These are phyloP conservation scores for Epichloe elymi DNA, from an alignment of 2,329 filamentous ascomycete species.

Conservation along the genomic window DNA sequence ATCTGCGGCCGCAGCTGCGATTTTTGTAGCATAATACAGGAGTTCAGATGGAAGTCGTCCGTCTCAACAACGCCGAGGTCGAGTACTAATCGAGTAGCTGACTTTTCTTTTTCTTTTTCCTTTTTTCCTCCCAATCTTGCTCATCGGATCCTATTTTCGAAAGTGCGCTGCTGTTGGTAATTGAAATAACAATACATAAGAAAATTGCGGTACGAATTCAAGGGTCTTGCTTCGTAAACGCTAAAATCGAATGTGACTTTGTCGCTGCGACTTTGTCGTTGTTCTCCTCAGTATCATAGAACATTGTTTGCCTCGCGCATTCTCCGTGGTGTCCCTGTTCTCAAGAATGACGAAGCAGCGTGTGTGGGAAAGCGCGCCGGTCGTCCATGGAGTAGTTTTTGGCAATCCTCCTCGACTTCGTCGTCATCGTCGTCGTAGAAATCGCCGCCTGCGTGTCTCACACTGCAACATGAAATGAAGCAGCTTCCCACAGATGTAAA, in stretches of 20 bases:
- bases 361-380: constrained; percentile 21
- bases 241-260: background rate
- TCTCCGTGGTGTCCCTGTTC: constrained; percentile 26
- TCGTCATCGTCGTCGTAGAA: constrained; percentile 12
- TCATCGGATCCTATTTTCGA: too few species aligned
- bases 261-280: background rate
- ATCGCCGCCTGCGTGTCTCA: constrained; percentile 7
- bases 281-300: constrained; percentile 8
- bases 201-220: too few species aligned
- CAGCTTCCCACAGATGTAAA: background rate
- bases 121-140: too few species aligned
- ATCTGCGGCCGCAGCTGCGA: background rate
- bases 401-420: constrained; percentile 10
- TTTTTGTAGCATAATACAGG: background rate
- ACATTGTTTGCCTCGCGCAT: constrained; percentile 25
- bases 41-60: background rate
- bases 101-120: too few species aligned
- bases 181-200: background rate
- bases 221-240: background rate
- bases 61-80: background rate
- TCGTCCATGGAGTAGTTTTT: constrained; percentile 2
- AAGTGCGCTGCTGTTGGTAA: background rate
- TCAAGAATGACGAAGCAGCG: constrained; percentile 27
- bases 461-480: constrained; percentile 6
- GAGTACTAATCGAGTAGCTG: background rate